Conservation (phyloP, 176 grass and related monocot species). For the Pontederia paniculata region DNA sequence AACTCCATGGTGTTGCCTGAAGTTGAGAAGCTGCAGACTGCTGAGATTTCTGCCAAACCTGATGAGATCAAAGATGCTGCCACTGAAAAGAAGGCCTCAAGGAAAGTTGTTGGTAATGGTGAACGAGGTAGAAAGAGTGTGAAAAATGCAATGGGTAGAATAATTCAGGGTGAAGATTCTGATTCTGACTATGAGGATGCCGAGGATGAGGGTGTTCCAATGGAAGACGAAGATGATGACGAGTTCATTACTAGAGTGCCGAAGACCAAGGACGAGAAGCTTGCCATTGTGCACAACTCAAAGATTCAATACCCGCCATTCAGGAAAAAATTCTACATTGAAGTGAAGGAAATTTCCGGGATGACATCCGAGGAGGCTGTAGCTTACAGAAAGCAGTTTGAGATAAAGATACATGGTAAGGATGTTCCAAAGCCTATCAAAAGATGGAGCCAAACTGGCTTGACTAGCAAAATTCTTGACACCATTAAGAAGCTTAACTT, state of each 20-base stretch:
- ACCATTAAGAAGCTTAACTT: constrained; percentile 92
- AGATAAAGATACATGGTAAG: constrained; percentile 91
- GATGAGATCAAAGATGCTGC: constrained; percentile 25
- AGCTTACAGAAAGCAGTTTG: constrained; percentile 59
- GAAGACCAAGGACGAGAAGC: constrained; percentile 91
- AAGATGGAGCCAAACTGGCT: constrained; percentile 79
- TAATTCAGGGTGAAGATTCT: constrained; percentile 72
- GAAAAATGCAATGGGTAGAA: constrained; percentile 47
- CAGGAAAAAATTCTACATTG: constrained; percentile 92
- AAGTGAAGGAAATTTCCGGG: constrained; percentile 72
- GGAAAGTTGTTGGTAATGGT: constrained; percentile 32
- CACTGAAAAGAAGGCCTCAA: constrained; percentile 20
- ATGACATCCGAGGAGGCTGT: constrained; percentile 67
- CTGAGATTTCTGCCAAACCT: not conserved
- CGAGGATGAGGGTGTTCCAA: constrained; percentile 31
- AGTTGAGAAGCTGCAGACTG: constrained; percentile 66
- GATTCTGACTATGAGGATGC: constrained; percentile 42
- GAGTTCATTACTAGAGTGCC: constrained; percentile 92
- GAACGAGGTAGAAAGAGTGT: constrained; percentile 24
- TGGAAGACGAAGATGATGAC: constrained; percentile 74
- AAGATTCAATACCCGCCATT: constrained; percentile 80
- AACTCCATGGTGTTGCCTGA: constrained; percentile 85
- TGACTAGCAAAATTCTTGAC: constrained; percentile 88
- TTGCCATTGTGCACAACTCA: constrained; percentile 82
- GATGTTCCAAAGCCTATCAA: constrained; percentile 91